Base-by-base conservation (phyloP, 1,284 basidiomycete genomes). In the Sutorius eximius region DNA sequence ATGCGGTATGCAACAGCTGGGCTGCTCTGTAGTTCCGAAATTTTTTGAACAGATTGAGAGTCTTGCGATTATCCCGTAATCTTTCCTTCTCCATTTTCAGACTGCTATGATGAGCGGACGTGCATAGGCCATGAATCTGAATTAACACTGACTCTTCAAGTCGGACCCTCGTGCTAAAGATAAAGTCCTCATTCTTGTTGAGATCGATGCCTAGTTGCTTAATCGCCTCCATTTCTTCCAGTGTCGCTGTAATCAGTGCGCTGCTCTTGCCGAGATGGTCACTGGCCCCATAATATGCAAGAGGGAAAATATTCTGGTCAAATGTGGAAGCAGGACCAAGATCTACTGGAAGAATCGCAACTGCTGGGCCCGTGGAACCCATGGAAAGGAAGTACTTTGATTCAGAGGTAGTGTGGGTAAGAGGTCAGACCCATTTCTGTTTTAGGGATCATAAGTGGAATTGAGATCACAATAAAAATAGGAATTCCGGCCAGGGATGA, bases 171-270 rank as follows among this genome's bases (percentile, higher is more conserved):
- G 61, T 53, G 15, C 40, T 32, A 5, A 9, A 49, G 3, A 53
- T 36, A 18, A 61, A 64, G 3, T 34, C 24, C 0, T n/a, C 10
- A 2, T 49, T 42, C 5, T 53, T 3, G 15, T 51, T 27, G 7
- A 41, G n/a, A 45, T 62, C 44, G 16, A 49, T 30, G 7, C 41
- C 45, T 2, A 64, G 8, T 7, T 52, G 0, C 1, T 3, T 20
- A 1, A 61, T 60, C 18, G 3, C 38, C 0, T 2, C 1, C 60
- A 61, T 60, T 8, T 61, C 62, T 0, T 60, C 30, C 13, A 62
- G 20, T 3, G 60, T 64, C 9, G 62, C 45, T 13, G 0, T 29
- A 8, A 64, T 41, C 16, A 61, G 32, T n/a, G 65, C 0, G 5
- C 3, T 32, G n/a, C 63, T 63, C n/a, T 55, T 63, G 29, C 0